phyloP scores from a whole-genome alignment of 768 basidiomycete species.

The Hypholoma fasciculare region DNA sequence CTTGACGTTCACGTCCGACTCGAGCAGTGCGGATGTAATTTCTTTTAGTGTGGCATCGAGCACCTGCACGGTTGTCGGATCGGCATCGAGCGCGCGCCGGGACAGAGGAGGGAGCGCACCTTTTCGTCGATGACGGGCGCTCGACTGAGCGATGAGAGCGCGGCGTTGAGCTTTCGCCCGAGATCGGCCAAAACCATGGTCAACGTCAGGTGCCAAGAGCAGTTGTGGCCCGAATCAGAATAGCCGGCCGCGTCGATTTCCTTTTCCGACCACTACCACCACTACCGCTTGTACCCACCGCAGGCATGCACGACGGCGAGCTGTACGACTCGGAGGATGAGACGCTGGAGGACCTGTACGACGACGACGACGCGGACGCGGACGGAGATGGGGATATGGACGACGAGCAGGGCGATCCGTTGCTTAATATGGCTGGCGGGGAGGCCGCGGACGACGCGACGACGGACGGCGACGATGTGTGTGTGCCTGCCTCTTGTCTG shows the following conservation, averaged over 20 bases:
- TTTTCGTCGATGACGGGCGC: slow-evolving; percentile 91
- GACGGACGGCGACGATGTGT: slow-evolving; percentile 70
- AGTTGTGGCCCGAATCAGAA: neutral
- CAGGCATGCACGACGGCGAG: neutral
- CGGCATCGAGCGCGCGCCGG: neutral
- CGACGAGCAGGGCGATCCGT: slow-evolving; percentile 11
- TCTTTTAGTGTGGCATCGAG: slow-evolving; percentile 94
- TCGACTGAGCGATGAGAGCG: slow-evolving; percentile 85
- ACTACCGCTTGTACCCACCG: neutral
- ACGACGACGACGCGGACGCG: slow-evolving; percentile 44
- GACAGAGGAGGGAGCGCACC: slow-evolving; percentile 40
- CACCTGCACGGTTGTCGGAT: slow-evolving; percentile 50
- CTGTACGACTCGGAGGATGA: slow-evolving; percentile 51
- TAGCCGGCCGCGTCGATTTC: slow-evolving; percentile 1
- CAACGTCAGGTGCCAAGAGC: slow-evolving; percentile 20
- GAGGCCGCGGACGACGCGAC: slow-evolving; percentile 57
- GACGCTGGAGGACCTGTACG: slow-evolving; percentile 38
- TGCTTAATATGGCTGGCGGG: slow-evolving; percentile 40
- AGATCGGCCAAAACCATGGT: slow-evolving; percentile 95
- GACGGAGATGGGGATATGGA: slow-evolving; percentile 42
- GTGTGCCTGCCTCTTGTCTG: slow-evolving; percentile 23
- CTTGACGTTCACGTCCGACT: slow-evolving; percentile 98
- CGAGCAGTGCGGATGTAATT: slow-evolving; percentile 89
- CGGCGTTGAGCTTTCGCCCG: slow-evolving; percentile 90
- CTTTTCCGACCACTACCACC: slow-evolving; percentile 1